phyloP scores from a whole-genome alignment of 2,329 filamentous ascomycete genomes.

The Colletotrichum sp. region DNA sequence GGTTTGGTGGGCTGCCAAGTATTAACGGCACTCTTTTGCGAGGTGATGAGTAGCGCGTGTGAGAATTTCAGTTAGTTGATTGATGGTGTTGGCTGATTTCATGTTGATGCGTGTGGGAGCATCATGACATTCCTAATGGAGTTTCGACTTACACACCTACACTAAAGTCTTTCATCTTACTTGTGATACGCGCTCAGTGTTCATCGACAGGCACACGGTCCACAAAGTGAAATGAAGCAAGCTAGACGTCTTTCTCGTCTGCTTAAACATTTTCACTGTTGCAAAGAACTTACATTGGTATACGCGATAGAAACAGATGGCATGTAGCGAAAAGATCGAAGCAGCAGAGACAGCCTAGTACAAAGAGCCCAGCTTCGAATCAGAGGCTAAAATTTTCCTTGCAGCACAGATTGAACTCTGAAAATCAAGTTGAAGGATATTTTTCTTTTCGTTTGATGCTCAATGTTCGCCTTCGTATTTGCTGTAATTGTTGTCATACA shows the following conservation, averaged over 20 bases:
- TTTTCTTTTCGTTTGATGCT: no score
- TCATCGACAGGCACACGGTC: background rate
- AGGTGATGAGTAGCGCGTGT: background rate
- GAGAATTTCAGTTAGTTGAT: background rate
- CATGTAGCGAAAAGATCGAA: background rate
- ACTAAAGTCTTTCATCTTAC: rapidly evolving
- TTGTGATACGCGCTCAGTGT: rapidly evolving
- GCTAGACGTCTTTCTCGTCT: rapidly evolving
- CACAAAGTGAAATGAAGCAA: rapidly evolving
- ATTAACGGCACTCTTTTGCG: background rate
- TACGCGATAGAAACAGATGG: no score
- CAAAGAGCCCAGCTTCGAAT: background rate
- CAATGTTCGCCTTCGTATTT: no score
- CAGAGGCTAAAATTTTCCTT: no score
- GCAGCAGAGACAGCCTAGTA: background rate
- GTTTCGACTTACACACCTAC: background rate
- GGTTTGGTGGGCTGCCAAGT: background rate
- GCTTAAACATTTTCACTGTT: rapidly evolving
- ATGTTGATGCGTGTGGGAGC: background rate
- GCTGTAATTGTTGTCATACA: no score
- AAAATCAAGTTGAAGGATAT: no score
- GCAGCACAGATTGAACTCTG: no score
- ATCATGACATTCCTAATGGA: background rate
- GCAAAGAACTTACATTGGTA: background rate
- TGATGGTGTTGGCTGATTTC: background rate